These are phyloP conservation scores for Fusarium sp. DNA, from an alignment of 2,329 filamentous ascomycete species.

Conservation along the genomic window DNA sequence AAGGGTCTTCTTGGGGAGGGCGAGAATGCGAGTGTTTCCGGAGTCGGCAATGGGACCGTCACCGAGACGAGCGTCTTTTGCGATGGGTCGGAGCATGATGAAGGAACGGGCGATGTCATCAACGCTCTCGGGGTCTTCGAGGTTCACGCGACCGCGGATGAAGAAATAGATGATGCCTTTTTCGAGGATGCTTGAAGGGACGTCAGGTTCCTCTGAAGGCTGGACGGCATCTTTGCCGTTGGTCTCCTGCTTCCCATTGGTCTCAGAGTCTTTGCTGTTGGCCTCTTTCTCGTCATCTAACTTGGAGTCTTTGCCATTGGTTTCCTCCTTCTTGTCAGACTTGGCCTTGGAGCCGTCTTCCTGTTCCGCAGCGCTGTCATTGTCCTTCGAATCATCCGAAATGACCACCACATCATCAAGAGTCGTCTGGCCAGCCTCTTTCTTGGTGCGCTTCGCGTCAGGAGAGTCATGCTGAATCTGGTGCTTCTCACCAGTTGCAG, in stretches of 20 bases:
- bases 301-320: slow-evolving; percentile 2
- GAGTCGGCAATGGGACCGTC: slow-evolving; percentile 57
- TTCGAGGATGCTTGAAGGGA: slow-evolving; percentile 72
- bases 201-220: slow-evolving; percentile 35
- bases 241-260: neutral
- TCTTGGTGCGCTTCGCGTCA: slow-evolving; percentile 42
- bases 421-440: slow-evolving; percentile 32
- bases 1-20: slow-evolving; percentile 85
- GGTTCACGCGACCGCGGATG: slow-evolving; percentile 78
- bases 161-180: slow-evolving; percentile 95
- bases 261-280: slow-evolving; percentile 2
- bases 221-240: slow-evolving; percentile 31
- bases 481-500: slow-evolving; percentile 42
- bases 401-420: slow-evolving; percentile 32
- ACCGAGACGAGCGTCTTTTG: slow-evolving; percentile 69
- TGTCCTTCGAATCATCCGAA: neutral
- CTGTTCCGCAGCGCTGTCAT: slow-evolving; percentile 5
- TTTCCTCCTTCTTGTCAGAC: neutral
- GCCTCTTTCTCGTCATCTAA: neutral
- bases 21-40: slow-evolving; percentile 75
- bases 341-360: neutral
- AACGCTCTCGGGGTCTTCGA: slow-evolving; percentile 74
- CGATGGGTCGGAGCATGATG: slow-evolving; percentile 80
- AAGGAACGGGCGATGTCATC: slow-evolving; percentile 80
- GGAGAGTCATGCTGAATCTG: slow-evolving; percentile 40